These are phyloP conservation scores for Gardenia jasminoides DNA, from an alignment of 257 asterid species.

Conservation along the genomic window DNA sequence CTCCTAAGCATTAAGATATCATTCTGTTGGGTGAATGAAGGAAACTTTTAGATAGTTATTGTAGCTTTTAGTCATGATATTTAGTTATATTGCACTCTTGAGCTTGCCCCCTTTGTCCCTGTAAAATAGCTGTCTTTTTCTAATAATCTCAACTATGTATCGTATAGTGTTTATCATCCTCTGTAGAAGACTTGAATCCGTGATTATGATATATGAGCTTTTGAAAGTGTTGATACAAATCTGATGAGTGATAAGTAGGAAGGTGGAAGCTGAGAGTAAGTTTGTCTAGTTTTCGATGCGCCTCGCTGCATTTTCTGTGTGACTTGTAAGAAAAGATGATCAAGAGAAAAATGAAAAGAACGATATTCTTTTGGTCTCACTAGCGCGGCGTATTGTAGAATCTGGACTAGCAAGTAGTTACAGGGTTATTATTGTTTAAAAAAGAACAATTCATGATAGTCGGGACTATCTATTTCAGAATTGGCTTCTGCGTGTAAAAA, in stretches of 20 bases:
- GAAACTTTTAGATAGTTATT: neutral
- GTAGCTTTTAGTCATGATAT: conserved; percentile 19
- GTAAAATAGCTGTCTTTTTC: conserved; percentile 25
- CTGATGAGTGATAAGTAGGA: neutral
- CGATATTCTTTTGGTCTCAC: neutral
- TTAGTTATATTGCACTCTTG: conserved; percentile 4
- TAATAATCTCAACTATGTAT: conserved; percentile 12
- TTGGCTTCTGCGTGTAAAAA: too few species aligned
- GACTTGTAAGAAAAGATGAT: neutral
- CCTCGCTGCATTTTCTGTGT: neutral
- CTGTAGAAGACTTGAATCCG: neutral
- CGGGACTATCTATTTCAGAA: too few species aligned
- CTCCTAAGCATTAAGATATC: conserved; percentile 44
- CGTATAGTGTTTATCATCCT: neutral
- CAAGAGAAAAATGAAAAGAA: too few species aligned
- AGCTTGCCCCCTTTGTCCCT: conserved; percentile 10
- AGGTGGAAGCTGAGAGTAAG: neutral
- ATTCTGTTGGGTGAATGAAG: neutral
- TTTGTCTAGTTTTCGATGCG: neutral
- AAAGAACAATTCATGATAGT: too few species aligned
- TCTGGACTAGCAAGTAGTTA: too few species aligned
- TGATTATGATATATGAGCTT: neutral
- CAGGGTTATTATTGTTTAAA: too few species aligned
- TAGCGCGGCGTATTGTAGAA: too few species aligned
- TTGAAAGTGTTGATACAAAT: neutral